phyloP scores from a whole-genome alignment of 805 yeast species.

The Candida schatavii region DNA sequence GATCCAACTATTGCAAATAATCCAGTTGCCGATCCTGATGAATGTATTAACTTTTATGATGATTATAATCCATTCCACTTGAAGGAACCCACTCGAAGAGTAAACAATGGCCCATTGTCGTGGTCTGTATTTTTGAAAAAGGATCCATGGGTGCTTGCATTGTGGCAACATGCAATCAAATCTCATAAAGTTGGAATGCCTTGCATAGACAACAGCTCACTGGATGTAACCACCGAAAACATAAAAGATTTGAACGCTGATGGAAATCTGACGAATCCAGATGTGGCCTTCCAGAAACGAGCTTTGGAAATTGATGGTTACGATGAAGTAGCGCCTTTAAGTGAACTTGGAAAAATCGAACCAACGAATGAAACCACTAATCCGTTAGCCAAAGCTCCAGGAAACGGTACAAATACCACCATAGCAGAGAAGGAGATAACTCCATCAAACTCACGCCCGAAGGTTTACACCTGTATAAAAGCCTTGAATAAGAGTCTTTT shows the following conservation, averaged over 20 bases:
- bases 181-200: neutral
- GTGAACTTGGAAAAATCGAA: neutral
- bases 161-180: conserved; percentile 7
- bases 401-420: neutral
- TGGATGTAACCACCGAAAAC: neutral
- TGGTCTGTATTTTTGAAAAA: conserved; percentile 42
- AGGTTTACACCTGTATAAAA: neutral
- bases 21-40: conserved; percentile 16
- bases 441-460: neutral
- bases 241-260: conserved; percentile 1
- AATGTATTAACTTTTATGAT: conserved; percentile 33
- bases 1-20: neutral
- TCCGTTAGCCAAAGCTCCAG: neutral
- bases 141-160: conserved; percentile 28
- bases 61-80: conserved; percentile 41
- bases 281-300: conserved; percentile 10
- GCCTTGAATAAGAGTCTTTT: conserved; percentile 7
- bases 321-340: conserved; percentile 10
- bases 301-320: conserved; percentile 11
- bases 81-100: conserved; percentile 30
- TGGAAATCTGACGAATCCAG: conserved; percentile 3
- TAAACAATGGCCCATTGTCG: conserved; percentile 49
- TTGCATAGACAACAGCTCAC: neutral
- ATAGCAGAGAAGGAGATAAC: neutral
- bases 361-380: neutral